Conservation (phyloP, 208 protist genomes). For the Borovskyia barvae region DNA sequence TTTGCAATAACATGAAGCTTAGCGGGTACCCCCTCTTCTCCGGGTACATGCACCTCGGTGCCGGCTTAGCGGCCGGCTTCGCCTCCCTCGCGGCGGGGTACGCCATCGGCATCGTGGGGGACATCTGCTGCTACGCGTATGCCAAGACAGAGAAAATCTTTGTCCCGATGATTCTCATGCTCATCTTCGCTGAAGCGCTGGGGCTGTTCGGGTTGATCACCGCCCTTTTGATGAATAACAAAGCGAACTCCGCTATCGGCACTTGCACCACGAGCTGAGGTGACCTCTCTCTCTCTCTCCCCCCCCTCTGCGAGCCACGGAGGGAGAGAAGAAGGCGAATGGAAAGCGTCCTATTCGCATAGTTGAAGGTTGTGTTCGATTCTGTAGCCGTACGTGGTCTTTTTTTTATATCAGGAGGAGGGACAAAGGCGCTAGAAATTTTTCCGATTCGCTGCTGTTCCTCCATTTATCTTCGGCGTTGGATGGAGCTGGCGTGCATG, state of each 20-base stretch:
- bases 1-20: slow-evolving; percentile 85
- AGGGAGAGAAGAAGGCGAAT: no score
- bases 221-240: slow-evolving; percentile 92
- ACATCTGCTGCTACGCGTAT: slow-evolving; percentile 93
- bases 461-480: no score
- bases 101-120: slow-evolving; percentile 99
- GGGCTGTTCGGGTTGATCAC: slow-evolving; percentile 99
- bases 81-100: slow-evolving; percentile 96
- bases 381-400: no score
- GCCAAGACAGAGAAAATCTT: slow-evolving; percentile 97
- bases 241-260: slow-evolving; percentile 47
- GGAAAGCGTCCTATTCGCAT: no score
- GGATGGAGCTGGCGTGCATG: no score
- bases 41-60: slow-evolving; percentile 96
- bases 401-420: no score
- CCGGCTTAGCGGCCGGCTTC: slow-evolving; percentile 95
- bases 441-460: no score
- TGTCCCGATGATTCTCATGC: slow-evolving; percentile 99
- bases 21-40: slow-evolving; percentile 65
- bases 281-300: background rate
- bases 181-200: slow-evolving; percentile 99
- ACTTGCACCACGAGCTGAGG: slow-evolving; percentile 27
- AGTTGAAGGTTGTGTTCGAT: no score
- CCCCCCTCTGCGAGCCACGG: background rate
- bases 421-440: no score